Evolutionary conservation across 805 yeast genomes (phyloP), one percentile per base, ranked within the genome.

Genomic region (Ogataea glucozyma): DNA sequence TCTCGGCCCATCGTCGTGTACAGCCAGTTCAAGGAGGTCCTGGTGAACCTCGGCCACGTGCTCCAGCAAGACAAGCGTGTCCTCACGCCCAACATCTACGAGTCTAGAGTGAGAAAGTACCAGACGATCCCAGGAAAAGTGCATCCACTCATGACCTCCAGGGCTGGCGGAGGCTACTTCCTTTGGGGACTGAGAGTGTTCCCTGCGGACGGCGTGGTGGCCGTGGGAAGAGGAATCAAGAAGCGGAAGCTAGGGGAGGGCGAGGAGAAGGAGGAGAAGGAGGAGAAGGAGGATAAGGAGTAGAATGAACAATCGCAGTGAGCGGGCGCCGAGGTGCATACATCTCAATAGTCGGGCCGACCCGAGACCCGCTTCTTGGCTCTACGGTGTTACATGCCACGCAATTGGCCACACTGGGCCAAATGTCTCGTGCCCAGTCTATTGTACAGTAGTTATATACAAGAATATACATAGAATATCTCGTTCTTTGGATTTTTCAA

Each of bases 61-160:
- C 69, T 90, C 32, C 71, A 78, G 50, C 67, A 68, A 21, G 95
- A 90, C 56, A 72, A 79, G 46, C 73, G 88, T 34, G 77, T 87
- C 8, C 69, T 93, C 53, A 91, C 93, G 0, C 95, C 97, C 4
- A 78, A 88, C 12, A 79, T 91, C 17, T 73, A 77, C 48, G 97
- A 90, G 62, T 79, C 95, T 1, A 73, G 87, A 48, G 93, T 85
- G 10, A 77, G 97, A 50, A 83, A 82, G 38, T 90, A 85, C 61
- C 99, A 93, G 69, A 88, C 97, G 3, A 79, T 91, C 21, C 88
- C 95, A 14, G 99, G 98, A 6, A 81, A 95, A 60, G 71, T 91
- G 57, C 99, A 93, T 63, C 99, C 99, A 0, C 60, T 83, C 47
- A 93, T 93, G 99, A 87, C 97, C 0, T 81, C 84, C 74, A 76